These are phyloP conservation scores for Trichothecium roseum DNA, from an alignment of 2,329 filamentous ascomycete genomes.

Conservation along the genomic window DNA sequence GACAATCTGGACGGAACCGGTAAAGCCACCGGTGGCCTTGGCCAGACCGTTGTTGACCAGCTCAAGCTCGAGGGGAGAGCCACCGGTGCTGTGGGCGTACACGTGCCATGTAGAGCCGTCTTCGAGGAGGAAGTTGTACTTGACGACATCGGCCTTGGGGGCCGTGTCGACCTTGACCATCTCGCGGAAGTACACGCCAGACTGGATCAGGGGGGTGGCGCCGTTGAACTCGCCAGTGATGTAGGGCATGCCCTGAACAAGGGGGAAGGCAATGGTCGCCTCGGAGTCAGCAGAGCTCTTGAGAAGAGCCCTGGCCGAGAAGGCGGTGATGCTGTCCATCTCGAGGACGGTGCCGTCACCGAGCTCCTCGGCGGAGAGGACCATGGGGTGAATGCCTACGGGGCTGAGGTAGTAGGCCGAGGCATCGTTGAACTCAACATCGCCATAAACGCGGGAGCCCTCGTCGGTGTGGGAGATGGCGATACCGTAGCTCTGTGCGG, in stretches of 20 bases:
- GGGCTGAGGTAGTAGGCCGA: slow-evolving; percentile 70
- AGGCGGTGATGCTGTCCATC: slow-evolving; percentile 42
- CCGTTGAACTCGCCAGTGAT: slow-evolving; percentile 71
- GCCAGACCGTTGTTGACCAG: slow-evolving; percentile 57
- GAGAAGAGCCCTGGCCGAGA: slow-evolving; percentile 58
- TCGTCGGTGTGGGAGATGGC: slow-evolving; percentile 64
- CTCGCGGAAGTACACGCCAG: slow-evolving; percentile 61
- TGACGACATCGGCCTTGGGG: slow-evolving; percentile 55
- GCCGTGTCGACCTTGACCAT: slow-evolving; percentile 46
- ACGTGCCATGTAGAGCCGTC: slow-evolving; percentile 73
- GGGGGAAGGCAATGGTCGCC: slow-evolving; percentile 61
- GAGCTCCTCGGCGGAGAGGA: slow-evolving; percentile 71
- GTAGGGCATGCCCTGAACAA: slow-evolving; percentile 85
- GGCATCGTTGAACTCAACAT: slow-evolving; percentile 43
- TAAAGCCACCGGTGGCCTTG: slow-evolving; percentile 56
- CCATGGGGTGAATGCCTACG: slow-evolving; percentile 68
- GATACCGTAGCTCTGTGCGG: slow-evolving; percentile 64
- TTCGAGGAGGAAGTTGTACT: slow-evolving; percentile 64
- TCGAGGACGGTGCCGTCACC: slow-evolving; percentile 46
- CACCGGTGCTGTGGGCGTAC: slow-evolving; percentile 56
- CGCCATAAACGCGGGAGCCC: slow-evolving; percentile 56
- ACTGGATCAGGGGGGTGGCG: slow-evolving; percentile 62
- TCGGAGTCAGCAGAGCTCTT: slow-evolving; percentile 36
- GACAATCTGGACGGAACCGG: slow-evolving; percentile 71
- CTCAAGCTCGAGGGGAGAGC: slow-evolving; percentile 53